Evolutionary conservation across 345 rosid species (phyloP).

Genomic region (Salix caprea): DNA sequence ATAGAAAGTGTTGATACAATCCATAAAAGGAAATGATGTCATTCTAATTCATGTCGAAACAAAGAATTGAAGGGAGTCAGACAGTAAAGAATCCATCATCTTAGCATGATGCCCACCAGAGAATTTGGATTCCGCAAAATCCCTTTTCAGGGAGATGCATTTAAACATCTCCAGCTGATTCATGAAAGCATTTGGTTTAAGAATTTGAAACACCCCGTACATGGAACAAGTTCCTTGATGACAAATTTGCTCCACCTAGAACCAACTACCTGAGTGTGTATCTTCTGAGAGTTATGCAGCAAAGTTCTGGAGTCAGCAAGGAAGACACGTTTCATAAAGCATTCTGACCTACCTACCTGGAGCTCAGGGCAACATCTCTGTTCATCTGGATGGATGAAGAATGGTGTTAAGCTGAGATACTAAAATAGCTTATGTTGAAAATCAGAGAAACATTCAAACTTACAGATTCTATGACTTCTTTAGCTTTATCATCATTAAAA

Average conservation of each 20-base stretch:
- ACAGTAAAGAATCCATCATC: not conserved
- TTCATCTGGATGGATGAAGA: slow-evolving; percentile 50
- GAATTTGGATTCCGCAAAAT: slow-evolving; percentile 1
- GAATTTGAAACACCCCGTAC: too few relatives aligned
- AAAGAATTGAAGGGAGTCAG: not conserved
- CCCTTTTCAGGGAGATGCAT: not conserved
- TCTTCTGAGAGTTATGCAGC: not conserved
- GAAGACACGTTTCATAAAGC: not conserved
- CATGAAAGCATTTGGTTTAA: not conserved
- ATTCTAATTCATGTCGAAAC: not conserved
- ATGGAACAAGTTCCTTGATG: too few relatives aligned
- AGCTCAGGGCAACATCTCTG: slow-evolving; percentile 44
- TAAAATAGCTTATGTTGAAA: not conserved
- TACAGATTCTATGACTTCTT: slow-evolving; percentile 62
- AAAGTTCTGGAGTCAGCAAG: not conserved
- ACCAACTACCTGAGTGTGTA: not conserved
- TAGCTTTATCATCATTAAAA: slow-evolving; percentile 75
- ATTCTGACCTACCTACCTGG: slow-evolving; percentile 30
- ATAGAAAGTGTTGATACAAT: not conserved
- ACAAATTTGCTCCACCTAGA: slow-evolving; percentile 6
- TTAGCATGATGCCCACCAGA: not conserved
- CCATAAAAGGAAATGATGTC: not conserved
- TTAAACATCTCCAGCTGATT: slow-evolving; percentile 4
- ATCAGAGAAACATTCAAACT: slow-evolving; percentile 18
- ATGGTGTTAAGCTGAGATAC: slow-evolving; percentile 1